Evolutionary conservation across 345 rosid genomes (phyloP).

Genomic region (Eucalyptus marginata): DNA sequence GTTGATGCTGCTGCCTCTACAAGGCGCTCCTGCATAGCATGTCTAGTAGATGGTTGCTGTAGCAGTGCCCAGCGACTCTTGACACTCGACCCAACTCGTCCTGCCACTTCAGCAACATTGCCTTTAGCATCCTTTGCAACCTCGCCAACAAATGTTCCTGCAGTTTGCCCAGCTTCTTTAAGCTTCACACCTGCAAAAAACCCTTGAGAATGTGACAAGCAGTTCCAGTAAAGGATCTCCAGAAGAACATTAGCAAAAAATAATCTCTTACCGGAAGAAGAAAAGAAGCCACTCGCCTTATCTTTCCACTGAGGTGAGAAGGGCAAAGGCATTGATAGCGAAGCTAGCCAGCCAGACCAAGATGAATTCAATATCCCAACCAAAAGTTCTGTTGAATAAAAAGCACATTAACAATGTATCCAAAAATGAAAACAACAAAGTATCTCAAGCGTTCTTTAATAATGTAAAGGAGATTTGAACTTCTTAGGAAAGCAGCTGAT

Average conservation of each 20-base stretch:
- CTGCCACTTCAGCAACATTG: constrained; percentile 79
- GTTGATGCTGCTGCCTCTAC: constrained; percentile 84
- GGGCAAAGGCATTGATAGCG: constrained; percentile 53
- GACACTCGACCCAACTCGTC: constrained; percentile 54
- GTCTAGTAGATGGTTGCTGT: constrained; percentile 85
- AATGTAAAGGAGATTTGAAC: background rate
- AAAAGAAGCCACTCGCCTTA: constrained; percentile 70
- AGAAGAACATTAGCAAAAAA: background rate
- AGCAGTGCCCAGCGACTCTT: constrained; percentile 74
- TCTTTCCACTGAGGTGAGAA: constrained; percentile 83
- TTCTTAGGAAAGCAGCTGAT: background rate
- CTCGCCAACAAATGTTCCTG: constrained; percentile 73
- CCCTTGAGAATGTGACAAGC: background rate
- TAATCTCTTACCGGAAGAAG: constrained; percentile 61
- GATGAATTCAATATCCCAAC: background rate
- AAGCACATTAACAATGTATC: background rate
- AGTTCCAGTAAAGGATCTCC: background rate
- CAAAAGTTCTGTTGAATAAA: background rate
- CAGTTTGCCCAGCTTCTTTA: constrained; percentile 75
- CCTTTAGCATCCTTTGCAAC: constrained; percentile 94
- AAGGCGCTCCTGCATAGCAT: constrained; percentile 68
- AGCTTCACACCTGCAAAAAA: constrained; percentile 58
- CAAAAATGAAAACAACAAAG: background rate
- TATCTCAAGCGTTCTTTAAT: background rate
- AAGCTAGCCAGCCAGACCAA: background rate